Percentiles rank a stretch among this genome's conserved stretches.
phyloP scores from a whole-genome alignment of 2,329 filamentous ascomycete species.

The Colletotrichum viniferum region DNA sequence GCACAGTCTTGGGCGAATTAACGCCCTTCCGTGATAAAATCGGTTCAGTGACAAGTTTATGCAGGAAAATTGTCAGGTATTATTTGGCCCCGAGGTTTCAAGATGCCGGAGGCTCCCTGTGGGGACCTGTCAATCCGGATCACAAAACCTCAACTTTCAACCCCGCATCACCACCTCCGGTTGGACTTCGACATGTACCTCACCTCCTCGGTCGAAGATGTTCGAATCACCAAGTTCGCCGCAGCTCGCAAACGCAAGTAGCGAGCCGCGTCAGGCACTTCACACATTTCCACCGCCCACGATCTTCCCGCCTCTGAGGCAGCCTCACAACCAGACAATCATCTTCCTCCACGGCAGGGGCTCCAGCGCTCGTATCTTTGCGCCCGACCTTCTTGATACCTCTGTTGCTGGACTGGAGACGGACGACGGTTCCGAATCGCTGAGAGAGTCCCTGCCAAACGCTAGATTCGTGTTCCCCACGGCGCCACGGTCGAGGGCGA shows the following conservation, averaged over 20 bases:
- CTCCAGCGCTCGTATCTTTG: slow-evolving; percentile 44
- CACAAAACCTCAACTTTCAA: background rate
- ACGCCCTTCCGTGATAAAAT: background rate
- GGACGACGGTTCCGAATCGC: slow-evolving; percentile 7
- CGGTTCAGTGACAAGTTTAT: background rate
- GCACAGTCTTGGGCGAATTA: background rate
- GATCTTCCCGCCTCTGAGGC: slow-evolving; percentile 24
- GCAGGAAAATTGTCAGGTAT: background rate
- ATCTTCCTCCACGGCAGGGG: slow-evolving; percentile 56
- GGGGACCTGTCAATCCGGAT: background rate
- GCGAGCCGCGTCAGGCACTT: slow-evolving; percentile 1
- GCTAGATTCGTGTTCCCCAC: slow-evolving; percentile 57
- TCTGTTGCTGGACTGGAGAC: slow-evolving; percentile 8
- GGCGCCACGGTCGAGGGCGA: slow-evolving; percentile 40
- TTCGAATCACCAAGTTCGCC: background rate
- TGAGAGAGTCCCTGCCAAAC: slow-evolving; percentile 41
- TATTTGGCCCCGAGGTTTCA: background rate
- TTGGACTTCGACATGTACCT: background rate
- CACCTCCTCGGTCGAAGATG: background rate
- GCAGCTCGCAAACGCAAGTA: background rate
- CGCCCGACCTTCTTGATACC: slow-evolving; percentile 38
- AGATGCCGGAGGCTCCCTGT: background rate
- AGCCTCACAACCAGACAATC: slow-evolving; percentile 46
- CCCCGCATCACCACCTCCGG: background rate
- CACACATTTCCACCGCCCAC: slow-evolving; percentile 28